Percentiles rank a stretch among this genome's conserved stretches.
These are phyloP conservation scores for Metrosideros polymorpha DNA, from an alignment of 441 rosid genomes.

Conservation along the genomic window DNA sequence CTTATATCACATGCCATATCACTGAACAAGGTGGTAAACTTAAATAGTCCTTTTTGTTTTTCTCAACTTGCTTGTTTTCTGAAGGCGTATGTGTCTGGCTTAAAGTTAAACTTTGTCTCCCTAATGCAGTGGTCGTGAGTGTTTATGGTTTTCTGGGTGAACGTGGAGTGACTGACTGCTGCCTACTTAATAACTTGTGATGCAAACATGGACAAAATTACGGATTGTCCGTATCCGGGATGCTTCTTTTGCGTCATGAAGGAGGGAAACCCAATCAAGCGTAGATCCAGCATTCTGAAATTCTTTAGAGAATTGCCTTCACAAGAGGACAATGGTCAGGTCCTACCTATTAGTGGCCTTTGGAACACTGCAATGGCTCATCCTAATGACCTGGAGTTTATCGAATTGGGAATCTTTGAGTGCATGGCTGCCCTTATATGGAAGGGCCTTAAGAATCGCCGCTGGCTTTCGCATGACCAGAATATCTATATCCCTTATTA, in stretches of 20 bases:
- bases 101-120: not conserved
- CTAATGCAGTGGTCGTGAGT: not conserved
- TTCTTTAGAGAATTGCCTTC: constrained; percentile 93
- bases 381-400: constrained; percentile 96
- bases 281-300: constrained; percentile 78
- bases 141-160: not conserved
- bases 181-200: not conserved
- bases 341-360: constrained; percentile 93
- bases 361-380: constrained; percentile 99
- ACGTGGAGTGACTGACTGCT: not conserved
- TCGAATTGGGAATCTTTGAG: constrained; percentile 87
- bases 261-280: constrained; percentile 94
- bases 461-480: constrained; percentile 94
- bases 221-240: constrained; percentile 94
- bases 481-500: constrained; percentile 94
- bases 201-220: constrained; percentile 59
- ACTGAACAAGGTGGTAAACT: not conserved
- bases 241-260: constrained; percentile 98
- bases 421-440: constrained; percentile 92
- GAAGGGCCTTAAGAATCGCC: constrained; percentile 85
- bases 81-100: not conserved
- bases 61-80: not conserved
- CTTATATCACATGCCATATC: not conserved
- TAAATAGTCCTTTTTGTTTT: not conserved
- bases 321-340: constrained; percentile 95